These are phyloP conservation scores for Chrysophaeum taylorii DNA, from an alignment of 352 stramenopile species.

Conservation along the genomic window DNA sequence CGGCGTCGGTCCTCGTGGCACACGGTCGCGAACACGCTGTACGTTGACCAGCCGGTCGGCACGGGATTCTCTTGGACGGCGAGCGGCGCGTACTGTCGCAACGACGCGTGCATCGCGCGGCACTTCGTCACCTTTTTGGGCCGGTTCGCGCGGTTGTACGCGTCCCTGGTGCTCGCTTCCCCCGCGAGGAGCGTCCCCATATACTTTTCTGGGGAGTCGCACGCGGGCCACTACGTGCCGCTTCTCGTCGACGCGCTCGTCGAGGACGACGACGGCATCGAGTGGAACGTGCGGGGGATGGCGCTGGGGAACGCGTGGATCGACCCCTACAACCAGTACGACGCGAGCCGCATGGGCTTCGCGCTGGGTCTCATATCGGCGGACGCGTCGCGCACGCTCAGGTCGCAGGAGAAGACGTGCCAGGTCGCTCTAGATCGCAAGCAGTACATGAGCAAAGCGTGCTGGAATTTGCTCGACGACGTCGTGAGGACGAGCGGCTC, in stretches of 20 bases:
- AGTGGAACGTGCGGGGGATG: conserved; percentile 56
- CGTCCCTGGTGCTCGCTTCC: conserved; percentile 41
- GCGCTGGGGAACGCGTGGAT: conserved; percentile 95
- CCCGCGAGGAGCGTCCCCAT: conserved; percentile 46
- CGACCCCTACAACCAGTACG: conserved; percentile 86
- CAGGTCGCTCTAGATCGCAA: conserved; percentile 45
- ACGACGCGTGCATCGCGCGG: conserved; percentile 48
- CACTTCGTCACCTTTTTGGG: conserved; percentile 86
- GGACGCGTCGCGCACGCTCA: conserved; percentile 48
- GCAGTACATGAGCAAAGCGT: conserved; percentile 58
- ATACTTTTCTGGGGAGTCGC: conserved; percentile 89
- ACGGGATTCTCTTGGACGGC: conserved; percentile 64
- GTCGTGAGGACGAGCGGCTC: conserved; percentile 59
- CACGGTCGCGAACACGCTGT: conserved; percentile 59
- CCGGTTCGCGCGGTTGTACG: conserved; percentile 76
- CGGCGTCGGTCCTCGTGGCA: conserved; percentile 47
- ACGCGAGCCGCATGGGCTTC: conserved; percentile 81
- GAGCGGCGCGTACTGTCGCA: conserved; percentile 46
- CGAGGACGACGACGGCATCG: not conserved
- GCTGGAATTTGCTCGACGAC: conserved; percentile 77
- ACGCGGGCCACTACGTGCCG: conserved; percentile 93
- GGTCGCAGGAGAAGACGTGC: conserved; percentile 53
- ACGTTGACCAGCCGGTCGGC: conserved; percentile 72
- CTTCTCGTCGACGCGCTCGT: conserved; percentile 57
- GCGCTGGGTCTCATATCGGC: conserved; percentile 68